Conservation (phyloP, 441 rosid genomes). For the Aleurites moluccanus region DNA sequence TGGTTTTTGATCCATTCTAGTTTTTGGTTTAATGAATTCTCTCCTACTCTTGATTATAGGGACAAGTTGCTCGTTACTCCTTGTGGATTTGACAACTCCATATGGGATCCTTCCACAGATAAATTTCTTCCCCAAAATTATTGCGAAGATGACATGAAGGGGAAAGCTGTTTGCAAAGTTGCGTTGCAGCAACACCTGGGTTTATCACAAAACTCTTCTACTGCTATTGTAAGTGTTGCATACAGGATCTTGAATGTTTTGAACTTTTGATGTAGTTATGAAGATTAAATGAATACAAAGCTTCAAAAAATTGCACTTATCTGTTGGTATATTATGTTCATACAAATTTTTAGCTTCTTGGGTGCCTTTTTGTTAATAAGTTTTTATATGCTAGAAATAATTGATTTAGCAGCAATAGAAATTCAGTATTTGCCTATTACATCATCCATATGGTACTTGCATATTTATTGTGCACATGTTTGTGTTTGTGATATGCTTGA, state of each 20-base stretch:
- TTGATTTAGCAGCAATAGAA: not conserved
- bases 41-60: constrained; percentile 36
- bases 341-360: not conserved
- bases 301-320: not conserved
- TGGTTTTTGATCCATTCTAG: not conserved
- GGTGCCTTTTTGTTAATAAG: not conserved
- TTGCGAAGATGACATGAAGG: constrained; percentile 51
- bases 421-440: not conserved
- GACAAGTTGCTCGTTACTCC: constrained; percentile 68
- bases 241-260: constrained; percentile 9
- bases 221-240: constrained; percentile 48
- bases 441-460: not conserved
- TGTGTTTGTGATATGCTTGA: not conserved
- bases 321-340: not conserved
- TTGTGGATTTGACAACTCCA: constrained; percentile 50
- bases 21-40: not conserved
- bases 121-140: constrained; percentile 59
- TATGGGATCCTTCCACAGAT: constrained; percentile 73
- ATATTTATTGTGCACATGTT: not conserved
- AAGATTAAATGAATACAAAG: not conserved
- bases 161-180: constrained; percentile 59
- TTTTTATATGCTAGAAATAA: not conserved
- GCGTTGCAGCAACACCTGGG: constrained; percentile 52
- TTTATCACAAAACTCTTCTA: constrained; percentile 40
- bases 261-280: not conserved